These are phyloP conservation scores for Rhododendron kiyosumense DNA, from an alignment of 148 eudicot species.

Conservation along the genomic window DNA sequence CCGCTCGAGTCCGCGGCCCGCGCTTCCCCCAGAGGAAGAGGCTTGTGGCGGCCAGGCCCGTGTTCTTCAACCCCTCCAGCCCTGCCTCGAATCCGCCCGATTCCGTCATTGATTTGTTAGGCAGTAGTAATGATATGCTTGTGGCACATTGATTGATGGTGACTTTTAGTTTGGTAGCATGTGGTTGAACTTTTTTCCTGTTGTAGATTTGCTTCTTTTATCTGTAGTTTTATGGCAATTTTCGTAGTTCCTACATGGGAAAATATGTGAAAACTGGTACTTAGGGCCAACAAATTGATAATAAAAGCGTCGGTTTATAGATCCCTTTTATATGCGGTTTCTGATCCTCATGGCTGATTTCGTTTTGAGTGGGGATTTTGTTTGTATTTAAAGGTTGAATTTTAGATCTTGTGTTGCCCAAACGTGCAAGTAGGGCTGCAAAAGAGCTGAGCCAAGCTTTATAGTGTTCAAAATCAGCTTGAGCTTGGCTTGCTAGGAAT, in stretches of 20 bases:
- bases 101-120: slow-evolving; percentile 13
- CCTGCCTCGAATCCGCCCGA: slow-evolving; percentile 7
- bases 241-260: not conserved
- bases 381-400: not conserved
- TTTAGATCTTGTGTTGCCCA: not conserved
- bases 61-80: slow-evolving; percentile 13
- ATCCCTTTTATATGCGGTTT: not conserved
- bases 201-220: slow-evolving; percentile 3
- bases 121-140: slow-evolving; percentile 14
- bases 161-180: not conserved
- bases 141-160: slow-evolving; percentile 18
- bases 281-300: not conserved
- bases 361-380: not conserved
- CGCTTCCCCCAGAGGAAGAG: slow-evolving; percentile 31
- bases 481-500: not conserved
- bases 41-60: slow-evolving; percentile 18
- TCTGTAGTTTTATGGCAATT: not conserved
- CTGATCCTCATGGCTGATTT: not conserved
- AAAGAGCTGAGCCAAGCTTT: not conserved
- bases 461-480: not conserved
- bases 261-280: slow-evolving; percentile 3
- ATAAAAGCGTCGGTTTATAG: slow-evolving; percentile 3
- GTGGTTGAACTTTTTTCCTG: not conserved
- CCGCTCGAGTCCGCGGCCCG: slow-evolving; percentile 16
- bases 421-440: no score